These are phyloP conservation scores for Penicillium riverlandense DNA, from an alignment of 495 filamentous ascomycete genomes.

Conservation along the genomic window DNA sequence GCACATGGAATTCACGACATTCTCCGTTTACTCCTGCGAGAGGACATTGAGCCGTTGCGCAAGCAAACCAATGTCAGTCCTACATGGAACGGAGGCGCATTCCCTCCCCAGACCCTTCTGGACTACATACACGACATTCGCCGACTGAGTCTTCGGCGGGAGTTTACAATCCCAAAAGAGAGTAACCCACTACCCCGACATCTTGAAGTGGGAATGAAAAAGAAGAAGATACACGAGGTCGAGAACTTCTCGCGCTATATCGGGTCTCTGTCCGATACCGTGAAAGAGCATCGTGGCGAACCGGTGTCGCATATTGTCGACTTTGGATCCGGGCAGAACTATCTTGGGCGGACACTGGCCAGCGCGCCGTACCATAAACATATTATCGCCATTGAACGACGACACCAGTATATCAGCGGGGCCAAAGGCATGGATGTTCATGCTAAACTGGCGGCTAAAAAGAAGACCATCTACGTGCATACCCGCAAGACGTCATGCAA, in stretches of 20 bases:
- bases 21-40: constrained; percentile 69
- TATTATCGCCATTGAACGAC: constrained; percentile 87
- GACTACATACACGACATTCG: constrained; percentile 71
- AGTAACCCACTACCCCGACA: constrained; percentile 49
- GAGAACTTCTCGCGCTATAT: constrained; percentile 59
- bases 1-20: constrained; percentile 61
- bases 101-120: constrained; percentile 60
- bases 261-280: constrained; percentile 41
- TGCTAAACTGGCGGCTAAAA: constrained; percentile 62
- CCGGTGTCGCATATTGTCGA: constrained; percentile 83
- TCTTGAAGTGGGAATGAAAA: constrained; percentile 85
- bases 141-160: constrained; percentile 57
- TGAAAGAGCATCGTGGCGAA: constrained; percentile 43
- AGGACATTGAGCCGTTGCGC: constrained; percentile 39
- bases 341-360: constrained; percentile 82
- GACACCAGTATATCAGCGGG: constrained; percentile 73
- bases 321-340: constrained; percentile 94
- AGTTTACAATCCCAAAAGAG: constrained; percentile 39
- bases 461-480: constrained; percentile 44
- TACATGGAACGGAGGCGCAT: constrained; percentile 44
- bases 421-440: constrained; percentile 75
- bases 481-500: constrained; percentile 69
- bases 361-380: constrained; percentile 76
- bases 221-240: constrained; percentile 92
- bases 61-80: neutral